Percentiles rank a stretch among this genome's conserved stretches.
phyloP scores from a whole-genome alignment of 169 alveolate genomes.

The Plasmodium berghei region DNA sequence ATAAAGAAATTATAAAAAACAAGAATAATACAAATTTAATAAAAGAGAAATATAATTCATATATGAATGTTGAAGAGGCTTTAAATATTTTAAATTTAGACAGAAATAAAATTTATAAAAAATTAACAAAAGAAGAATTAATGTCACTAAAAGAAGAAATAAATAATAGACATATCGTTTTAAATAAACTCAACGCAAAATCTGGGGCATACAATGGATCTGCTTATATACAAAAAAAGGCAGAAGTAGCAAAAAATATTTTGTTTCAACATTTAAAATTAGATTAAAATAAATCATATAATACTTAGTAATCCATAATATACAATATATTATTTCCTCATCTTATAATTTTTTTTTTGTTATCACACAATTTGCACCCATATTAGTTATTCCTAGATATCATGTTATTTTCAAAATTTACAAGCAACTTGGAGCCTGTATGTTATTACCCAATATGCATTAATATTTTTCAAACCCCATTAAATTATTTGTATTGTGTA shows the following conservation, averaged over 20 bases:
- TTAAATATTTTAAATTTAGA: conserved; percentile 47
- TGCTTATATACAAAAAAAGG: conserved; percentile 56
- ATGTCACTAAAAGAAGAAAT: conserved; percentile 51
- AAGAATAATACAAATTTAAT: conserved; percentile 46
- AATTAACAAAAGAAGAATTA: conserved; percentile 44
- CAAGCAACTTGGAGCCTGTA: too few relatives aligned
- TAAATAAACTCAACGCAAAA: conserved; percentile 44
- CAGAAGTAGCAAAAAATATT: conserved; percentile 47
- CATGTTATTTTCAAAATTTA: too few relatives aligned
- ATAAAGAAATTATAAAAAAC: conserved; percentile 60
- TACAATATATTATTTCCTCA: neutral
- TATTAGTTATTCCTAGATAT: neutral
- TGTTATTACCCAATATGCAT: too few relatives aligned
- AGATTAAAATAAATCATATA: neutral
- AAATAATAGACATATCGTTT: conserved; percentile 35
- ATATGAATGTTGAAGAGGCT: conserved; percentile 72
- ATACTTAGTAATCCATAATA: neutral
- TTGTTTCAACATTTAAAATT: conserved; percentile 38
- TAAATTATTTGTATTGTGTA: too few relatives aligned
- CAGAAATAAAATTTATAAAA: conserved; percentile 39
- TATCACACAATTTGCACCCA: neutral
- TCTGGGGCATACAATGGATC: conserved; percentile 67
- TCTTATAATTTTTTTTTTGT: neutral
- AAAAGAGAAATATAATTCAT: conserved; percentile 53
- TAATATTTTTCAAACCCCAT: too few relatives aligned